Evolutionary conservation across 257 asterid species (phyloP), one percentile per base, ranked within the genome.

Genomic region (Solanum lycopersicoides): DNA sequence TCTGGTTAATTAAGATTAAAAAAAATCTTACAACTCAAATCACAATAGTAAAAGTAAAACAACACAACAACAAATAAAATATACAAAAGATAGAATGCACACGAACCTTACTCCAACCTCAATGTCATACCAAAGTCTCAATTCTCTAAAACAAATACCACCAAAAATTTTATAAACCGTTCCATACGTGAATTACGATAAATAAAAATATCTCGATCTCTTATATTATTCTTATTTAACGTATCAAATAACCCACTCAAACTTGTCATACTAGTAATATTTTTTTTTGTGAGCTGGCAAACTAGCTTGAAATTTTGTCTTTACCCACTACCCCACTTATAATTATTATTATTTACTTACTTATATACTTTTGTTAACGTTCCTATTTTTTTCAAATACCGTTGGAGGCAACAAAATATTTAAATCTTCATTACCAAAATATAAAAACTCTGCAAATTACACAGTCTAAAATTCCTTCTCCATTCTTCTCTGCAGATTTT

Each of bases 361-460:
- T 25, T 25, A 12, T 63, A 28, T 92, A 72, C 92, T 82, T 91
- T 89, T 86, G 86, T 39, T 91, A 94, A 94, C 98, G 98, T 95
- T 90, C 92, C 92, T 91, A 92, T 92, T 85, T 72, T 60, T 93
- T 94, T 93, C 93, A 92, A 93, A 89, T 68, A 25, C 87, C 85
- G 60, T 50, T 88, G 92, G 95, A 89, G 94, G 90, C 91, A 83
- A 53, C 47, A 9, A 53, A 47, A 9, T 72, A 59, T 90, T 88
- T 88, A 90, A 89, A 91, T 82, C 86, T 35, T 23, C 68, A n/a
- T 25, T 65, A 35, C 30, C 84, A 72, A 73, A 53, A 73, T 9
- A 86, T 47, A 72, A 65, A 41, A 63, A 45, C 88, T 30, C 75
- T 68, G 77, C 25, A 13, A 79, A 21, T 20, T n/a, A 44, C 32